Evolutionary conservation across 2,329 filamentous ascomycete genomes (phyloP).

Genomic region (Botrytis paeoniae): DNA sequence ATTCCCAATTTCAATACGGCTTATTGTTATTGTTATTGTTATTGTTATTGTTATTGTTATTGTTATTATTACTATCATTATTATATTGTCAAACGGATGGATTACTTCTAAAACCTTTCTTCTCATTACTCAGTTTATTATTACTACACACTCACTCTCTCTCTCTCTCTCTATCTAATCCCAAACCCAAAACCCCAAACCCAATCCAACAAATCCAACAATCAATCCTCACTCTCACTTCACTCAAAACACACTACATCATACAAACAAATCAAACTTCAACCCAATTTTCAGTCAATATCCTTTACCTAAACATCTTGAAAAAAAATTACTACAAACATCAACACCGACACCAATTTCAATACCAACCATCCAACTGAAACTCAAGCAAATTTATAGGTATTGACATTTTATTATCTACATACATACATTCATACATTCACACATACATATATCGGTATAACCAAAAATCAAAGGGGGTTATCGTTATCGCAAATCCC

Average conservation of each 20-base stretch:
- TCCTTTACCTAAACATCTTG: neutral
- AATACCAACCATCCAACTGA: neutral
- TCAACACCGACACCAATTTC: neutral
- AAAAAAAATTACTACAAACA: neutral
- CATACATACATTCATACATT: neutral
- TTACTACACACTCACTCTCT: neutral
- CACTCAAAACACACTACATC: neutral
- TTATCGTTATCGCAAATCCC: constrained; percentile 16
- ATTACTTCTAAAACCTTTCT: neutral
- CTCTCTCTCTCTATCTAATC: neutral
- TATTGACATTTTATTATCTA: neutral
- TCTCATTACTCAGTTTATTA: neutral
- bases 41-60: too few species aligned
- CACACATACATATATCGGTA: neutral
- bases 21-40: too few species aligned
- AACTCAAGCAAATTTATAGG: neutral
- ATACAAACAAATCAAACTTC: neutral
- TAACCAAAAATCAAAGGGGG: neutral
- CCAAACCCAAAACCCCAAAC: neutral
- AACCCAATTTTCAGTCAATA: neutral
- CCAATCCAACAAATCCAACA: neutral
- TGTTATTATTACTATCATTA: neutral
- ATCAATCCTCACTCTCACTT: neutral
- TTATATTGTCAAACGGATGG: neutral
- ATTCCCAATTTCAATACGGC: neutral